phyloP scores from a whole-genome alignment of 2,329 filamentous ascomycete genomes.

The Paracorniculantispora psalliotae region DNA sequence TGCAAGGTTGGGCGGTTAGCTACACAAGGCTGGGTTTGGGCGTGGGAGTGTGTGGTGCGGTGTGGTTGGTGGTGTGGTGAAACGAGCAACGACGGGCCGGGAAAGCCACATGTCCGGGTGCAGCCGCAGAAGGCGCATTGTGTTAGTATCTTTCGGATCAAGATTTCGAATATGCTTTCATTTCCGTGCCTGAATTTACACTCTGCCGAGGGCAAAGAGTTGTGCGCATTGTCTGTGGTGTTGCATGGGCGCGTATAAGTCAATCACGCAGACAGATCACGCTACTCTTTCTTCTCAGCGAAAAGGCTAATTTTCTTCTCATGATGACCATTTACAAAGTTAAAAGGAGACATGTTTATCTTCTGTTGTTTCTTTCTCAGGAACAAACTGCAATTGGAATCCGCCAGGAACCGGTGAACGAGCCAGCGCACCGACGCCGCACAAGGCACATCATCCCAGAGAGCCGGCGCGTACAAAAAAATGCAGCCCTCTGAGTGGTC shows the following conservation, averaged over 20 bases:
- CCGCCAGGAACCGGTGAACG: too few species aligned
- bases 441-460: too few species aligned
- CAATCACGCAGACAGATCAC: too few species aligned
- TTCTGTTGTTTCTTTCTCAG: too few species aligned
- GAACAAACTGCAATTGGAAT: too few species aligned
- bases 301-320: too few species aligned
- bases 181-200: not conserved
- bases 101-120: not conserved
- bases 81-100: not conserved
- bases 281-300: too few species aligned
- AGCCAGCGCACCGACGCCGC: too few species aligned
- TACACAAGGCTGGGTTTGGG: too few species aligned
- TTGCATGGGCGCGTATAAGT: not conserved
- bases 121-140: not conserved
- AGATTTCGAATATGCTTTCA: not conserved
- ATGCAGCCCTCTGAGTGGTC: not conserved
- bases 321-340: too few species aligned
- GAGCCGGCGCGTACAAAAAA: not conserved
- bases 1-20: not conserved
- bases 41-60: not conserved
- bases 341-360: too few species aligned
- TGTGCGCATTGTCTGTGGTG: not conserved
- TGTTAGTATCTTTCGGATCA: not conserved
- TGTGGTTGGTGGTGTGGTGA: not conserved
- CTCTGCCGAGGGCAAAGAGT: too few species aligned